Conservation (phyloP, 208 protist genomes). For the Porcisia hertigi region DNA sequence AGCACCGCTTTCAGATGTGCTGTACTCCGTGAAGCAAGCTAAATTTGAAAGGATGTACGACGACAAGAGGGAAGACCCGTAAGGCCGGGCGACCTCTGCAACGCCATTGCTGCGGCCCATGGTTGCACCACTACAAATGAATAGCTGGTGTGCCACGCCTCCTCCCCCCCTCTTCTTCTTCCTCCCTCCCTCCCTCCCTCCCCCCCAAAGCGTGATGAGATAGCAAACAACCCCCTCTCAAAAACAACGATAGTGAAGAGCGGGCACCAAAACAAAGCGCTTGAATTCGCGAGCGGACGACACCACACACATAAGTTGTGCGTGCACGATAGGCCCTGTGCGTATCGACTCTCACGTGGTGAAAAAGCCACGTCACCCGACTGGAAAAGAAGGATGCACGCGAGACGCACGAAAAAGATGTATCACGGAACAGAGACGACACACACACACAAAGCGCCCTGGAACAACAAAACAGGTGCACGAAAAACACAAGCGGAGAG, state of each 20-base stretch:
- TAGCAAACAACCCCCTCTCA: too few species aligned
- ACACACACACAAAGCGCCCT: too few species aligned
- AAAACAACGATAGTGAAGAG: neutral
- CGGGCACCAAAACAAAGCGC: neutral
- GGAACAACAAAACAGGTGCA: too few species aligned
- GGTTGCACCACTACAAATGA: neutral
- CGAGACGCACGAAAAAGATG: too few species aligned
- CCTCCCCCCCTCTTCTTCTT: too few species aligned
- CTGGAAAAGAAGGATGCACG: neutral
- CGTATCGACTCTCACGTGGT: neutral
- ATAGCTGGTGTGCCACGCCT: neutral
- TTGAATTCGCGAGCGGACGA: too few species aligned
- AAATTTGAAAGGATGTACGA: conserved; percentile 4
- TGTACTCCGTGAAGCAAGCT: neutral
- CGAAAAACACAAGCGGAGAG: too few species aligned
- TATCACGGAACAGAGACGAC: too few species aligned
- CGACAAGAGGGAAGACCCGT: conserved; percentile 1
- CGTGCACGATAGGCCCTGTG: neutral
- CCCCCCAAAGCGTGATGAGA: too few species aligned
- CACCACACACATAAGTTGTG: too few species aligned
- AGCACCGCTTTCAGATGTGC: neutral
- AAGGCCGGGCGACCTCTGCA: neutral
- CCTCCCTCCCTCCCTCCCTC: too few species aligned
- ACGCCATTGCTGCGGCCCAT: neutral
- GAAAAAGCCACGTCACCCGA: neutral